These are phyloP conservation scores for Colletotrichum falcatum DNA, from an alignment of 2,329 filamentous ascomycete genomes.

Conservation along the genomic window DNA sequence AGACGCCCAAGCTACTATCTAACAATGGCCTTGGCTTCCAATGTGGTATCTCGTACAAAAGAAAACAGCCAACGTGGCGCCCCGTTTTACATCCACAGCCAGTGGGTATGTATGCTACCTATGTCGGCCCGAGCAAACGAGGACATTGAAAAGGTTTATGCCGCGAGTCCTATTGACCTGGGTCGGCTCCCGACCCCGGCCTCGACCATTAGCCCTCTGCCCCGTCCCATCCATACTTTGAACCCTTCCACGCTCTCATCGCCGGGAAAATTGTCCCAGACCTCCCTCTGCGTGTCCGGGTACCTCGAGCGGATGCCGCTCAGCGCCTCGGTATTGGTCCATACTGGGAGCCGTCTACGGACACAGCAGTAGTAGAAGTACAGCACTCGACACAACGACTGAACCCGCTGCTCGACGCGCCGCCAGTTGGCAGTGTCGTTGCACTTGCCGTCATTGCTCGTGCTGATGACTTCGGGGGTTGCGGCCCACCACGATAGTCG, in stretches of 20 bases:
- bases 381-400: slow-evolving; percentile 55
- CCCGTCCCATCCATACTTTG: slow-evolving; percentile 53
- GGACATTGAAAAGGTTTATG: neutral
- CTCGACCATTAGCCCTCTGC: slow-evolving; percentile 53
- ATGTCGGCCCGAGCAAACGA: neutral
- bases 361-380: slow-evolving; percentile 60
- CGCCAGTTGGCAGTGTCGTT: slow-evolving; percentile 46
- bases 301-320: slow-evolving; percentile 56
- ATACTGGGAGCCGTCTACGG: slow-evolving; percentile 54
- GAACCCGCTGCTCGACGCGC: slow-evolving; percentile 54
- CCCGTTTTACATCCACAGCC: neutral
- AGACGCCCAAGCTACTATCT: neutral
- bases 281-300: slow-evolving; percentile 52
- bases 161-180: slow-evolving; percentile 5
- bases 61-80: no score
- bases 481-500: slow-evolving; percentile 58
- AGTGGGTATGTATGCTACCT: neutral
- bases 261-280: slow-evolving; percentile 57
- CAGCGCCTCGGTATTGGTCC: slow-evolving; percentile 49
- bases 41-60: slow-evolving; percentile 4
- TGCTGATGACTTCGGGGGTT: slow-evolving; percentile 48
- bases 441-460: slow-evolving; percentile 48
- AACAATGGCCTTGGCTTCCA: neutral
- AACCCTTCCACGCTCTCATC: slow-evolving; percentile 54
- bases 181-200: slow-evolving; percentile 49